A percentile compares a stretch with the other conserved stretches of the same genome.
phyloP scores from a whole-genome alignment of 805 yeast species.

The Brettanomyces nanus region DNA sequence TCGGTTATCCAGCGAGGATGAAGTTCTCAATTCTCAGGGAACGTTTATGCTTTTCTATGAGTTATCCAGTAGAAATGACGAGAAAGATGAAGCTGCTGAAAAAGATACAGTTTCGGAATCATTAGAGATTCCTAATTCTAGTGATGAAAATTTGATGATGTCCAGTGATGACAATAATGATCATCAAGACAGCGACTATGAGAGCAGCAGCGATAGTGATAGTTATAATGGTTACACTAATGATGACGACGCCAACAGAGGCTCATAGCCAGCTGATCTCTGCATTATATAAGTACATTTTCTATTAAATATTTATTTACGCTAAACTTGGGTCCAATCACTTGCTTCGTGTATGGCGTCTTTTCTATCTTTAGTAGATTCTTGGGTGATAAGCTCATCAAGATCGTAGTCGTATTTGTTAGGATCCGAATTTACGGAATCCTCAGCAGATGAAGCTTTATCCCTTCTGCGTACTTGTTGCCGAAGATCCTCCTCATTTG shows the following conservation, averaged over 20 bases:
- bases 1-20: constrained; percentile 68
- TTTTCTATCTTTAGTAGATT: constrained; percentile 19
- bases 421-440: constrained; percentile 26
- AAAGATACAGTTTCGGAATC: constrained; percentile 25
- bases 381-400: constrained; percentile 36
- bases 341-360: too few species aligned
- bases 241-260: constrained; percentile 1
- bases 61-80: constrained; percentile 23
- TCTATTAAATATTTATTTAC: too few species aligned
- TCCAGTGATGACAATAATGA: too few species aligned
- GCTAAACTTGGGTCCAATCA: too few species aligned
- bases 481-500: constrained; percentile 12
- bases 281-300: too few species aligned
- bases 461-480: constrained; percentile 2
- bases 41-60: constrained; percentile 93
- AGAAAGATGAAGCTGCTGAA: constrained; percentile 27
- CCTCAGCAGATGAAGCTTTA: not conserved
- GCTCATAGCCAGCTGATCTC: too few species aligned
- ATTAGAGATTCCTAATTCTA: too few species aligned
- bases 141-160: too few species aligned
- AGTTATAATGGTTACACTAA: constrained; percentile 11
- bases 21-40: constrained; percentile 76
- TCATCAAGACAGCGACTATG: too few species aligned
- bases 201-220: too few species aligned
- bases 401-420: constrained; percentile 39